Evolutionary conservation across 352 stramenopile genomes (phyloP), one percentile per base, ranked within the genome.

Genomic region (Pythium brassicae): DNA sequence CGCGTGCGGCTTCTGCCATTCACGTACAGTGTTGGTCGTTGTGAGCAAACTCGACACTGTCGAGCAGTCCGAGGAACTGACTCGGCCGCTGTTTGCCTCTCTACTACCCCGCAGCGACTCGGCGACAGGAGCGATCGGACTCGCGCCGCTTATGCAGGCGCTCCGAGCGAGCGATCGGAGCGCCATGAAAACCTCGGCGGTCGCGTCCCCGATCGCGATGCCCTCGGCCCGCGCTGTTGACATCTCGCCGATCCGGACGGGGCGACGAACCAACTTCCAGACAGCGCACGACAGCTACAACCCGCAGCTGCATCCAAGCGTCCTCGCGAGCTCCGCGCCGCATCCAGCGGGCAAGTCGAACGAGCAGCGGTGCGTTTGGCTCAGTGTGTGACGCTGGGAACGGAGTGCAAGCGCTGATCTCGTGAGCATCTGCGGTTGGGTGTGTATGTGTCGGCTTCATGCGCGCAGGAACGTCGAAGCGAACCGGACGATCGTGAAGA

Each of bases 301-400:
- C 22, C 47, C 47, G 9, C 35, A 66, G 19, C 50, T 57, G 22
- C 40, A 63, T 49, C 29, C 7, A 10, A 48, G 22, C n/a, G 20
- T 15, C 5, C 40, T 44, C 7, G 20, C 27, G 3, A 56, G 22
- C 4, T 14, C 61, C 1, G 14, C 61, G 1, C 55, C 66, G 0
- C 70, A 84, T 22, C 50, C 78, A 45, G 78, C 78, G 9, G 82
- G 82, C 2, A 92, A 92, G 62, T 87, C 82, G 3, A 92, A 79
- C 48, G 69, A 89, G 43, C 77, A 92, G 55, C 74, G 81, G 72
- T 83, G 50, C 35, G 54, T 35, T 17, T 43, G n/a, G 14, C 25
- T 49, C 17, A n/a, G 25, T 15, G 39, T 22, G 39, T 19, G 5
- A 15, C 40, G 5, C 40, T 9, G 7, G 6, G 10, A 20, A 20